These are phyloP conservation scores for Periconia digitata DNA, from an alignment of 2,329 filamentous ascomycete species.

Conservation along the genomic window DNA sequence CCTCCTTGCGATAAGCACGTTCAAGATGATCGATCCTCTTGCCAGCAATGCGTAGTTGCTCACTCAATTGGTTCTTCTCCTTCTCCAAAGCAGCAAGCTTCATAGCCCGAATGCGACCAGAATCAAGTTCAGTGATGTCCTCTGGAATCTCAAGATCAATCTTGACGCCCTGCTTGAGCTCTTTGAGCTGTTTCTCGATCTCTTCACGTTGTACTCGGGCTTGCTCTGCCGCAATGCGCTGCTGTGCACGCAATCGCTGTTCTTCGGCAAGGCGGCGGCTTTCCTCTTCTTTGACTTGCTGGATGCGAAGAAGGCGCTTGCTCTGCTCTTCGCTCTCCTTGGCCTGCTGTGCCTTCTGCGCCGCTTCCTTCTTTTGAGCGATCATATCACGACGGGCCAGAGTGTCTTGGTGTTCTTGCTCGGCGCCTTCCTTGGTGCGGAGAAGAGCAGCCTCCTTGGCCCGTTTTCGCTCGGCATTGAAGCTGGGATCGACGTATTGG, in stretches of 20 bases:
- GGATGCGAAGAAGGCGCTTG: conserved; percentile 81
- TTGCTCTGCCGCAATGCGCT: conserved; percentile 69
- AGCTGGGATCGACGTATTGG: conserved; percentile 90
- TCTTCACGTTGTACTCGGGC: conserved; percentile 52
- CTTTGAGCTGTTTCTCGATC: conserved; percentile 84
- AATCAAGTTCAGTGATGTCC: conserved; percentile 69
- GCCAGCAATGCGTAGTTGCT: conserved; percentile 85
- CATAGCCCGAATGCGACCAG: conserved; percentile 77
- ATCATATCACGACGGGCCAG: conserved; percentile 87
- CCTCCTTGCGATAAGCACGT: conserved; percentile 93
- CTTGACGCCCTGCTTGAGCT: conserved; percentile 87
- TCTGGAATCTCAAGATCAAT: conserved; percentile 80
- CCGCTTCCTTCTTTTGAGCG: conserved; percentile 94
- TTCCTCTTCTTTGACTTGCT: conserved; percentile 88
- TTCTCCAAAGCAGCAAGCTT: conserved; percentile 95
- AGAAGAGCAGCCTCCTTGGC: conserved; percentile 78
- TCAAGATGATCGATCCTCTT: conserved; percentile 97
- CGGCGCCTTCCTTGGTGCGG: conserved; percentile 83
- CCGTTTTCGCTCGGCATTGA: conserved; percentile 78
- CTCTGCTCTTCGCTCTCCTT: conserved; percentile 92
- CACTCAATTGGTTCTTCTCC: conserved; percentile 94
- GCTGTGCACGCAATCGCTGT: conserved; percentile 86
- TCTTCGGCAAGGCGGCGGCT: conserved; percentile 87
- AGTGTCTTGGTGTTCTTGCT: conserved; percentile 84
- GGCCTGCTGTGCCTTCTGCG: conserved; percentile 82